phyloP scores from a whole-genome alignment of 2,329 filamentous ascomycete species.

The Dendryphion nanum region DNA sequence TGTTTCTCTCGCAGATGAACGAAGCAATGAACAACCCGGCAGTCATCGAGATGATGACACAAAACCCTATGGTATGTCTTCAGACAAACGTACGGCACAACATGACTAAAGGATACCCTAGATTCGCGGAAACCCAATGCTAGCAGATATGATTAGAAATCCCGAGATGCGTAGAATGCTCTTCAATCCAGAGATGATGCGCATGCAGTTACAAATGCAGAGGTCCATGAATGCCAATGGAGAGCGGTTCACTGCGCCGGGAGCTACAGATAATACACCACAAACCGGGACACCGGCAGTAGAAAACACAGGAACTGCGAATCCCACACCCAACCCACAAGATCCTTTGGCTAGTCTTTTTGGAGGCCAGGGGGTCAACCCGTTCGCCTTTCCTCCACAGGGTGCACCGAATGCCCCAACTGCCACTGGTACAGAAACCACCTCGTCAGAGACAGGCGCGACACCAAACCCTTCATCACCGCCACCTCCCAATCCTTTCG shows the following conservation, averaged over 20 bases:
- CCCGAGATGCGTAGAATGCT: slow-evolving; percentile 90
- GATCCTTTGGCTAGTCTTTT: slow-evolving; percentile 51
- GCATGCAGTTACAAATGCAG: slow-evolving; percentile 80
- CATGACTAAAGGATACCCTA: slow-evolving; percentile 15
- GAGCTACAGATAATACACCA: slow-evolving; percentile 82
- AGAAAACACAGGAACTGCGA: slow-evolving; percentile 27
- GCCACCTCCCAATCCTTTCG: slow-evolving; percentile 29
- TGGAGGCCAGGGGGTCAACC: slow-evolving; percentile 47
- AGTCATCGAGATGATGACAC: slow-evolving; percentile 77
- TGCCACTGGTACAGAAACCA: slow-evolving; percentile 15
- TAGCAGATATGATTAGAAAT: slow-evolving; percentile 81
- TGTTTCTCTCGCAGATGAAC: slow-evolving; percentile 83
- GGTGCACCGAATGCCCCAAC: slow-evolving; percentile 23
- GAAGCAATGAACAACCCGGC: slow-evolving; percentile 94
- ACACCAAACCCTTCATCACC: slow-evolving; percentile 5
- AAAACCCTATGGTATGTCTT: slow-evolving; percentile 52
- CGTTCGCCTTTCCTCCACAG: slow-evolving; percentile 53
- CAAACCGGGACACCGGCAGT: slow-evolving; percentile 22
- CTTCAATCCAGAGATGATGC: slow-evolving; percentile 82
- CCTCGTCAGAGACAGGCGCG: slow-evolving; percentile 11
- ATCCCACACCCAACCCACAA: slow-evolving; percentile 39
- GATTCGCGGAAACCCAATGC: slow-evolving; percentile 86
- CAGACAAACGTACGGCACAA: background rate
- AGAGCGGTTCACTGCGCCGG: slow-evolving; percentile 80
- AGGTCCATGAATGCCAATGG: slow-evolving; percentile 56